Evolutionary conservation across 2,329 filamentous ascomycete genomes (phyloP).

Genomic region (Colletotrichum sp.): DNA sequence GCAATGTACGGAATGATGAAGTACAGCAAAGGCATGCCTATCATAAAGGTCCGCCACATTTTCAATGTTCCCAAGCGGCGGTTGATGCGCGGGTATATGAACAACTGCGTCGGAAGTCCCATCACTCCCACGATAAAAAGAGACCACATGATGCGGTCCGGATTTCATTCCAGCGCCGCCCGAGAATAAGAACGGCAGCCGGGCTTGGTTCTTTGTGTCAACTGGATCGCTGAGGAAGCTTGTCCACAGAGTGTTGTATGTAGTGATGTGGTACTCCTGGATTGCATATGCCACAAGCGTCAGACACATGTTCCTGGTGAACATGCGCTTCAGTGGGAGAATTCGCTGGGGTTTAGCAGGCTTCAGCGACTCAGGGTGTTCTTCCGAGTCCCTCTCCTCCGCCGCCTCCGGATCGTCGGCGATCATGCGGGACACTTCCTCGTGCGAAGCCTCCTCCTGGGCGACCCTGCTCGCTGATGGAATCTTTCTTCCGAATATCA

Average conservation of each 20-base stretch:
- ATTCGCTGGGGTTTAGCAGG: neutral
- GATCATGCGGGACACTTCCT: neutral
- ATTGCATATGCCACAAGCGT: neutral
- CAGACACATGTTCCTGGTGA: neutral
- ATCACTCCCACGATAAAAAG: neutral
- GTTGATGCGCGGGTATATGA: neutral
- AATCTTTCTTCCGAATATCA: neutral
- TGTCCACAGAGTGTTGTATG: neutral
- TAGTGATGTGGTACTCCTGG: neutral
- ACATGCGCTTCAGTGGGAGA: neutral
- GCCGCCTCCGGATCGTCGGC: neutral
- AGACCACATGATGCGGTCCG: neutral
- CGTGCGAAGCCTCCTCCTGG: neutral
- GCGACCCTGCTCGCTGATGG: neutral
- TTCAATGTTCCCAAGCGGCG: neutral
- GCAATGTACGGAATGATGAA: constrained; percentile 6
- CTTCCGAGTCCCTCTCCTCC: neutral
- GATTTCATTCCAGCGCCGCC: constrained; percentile 2
- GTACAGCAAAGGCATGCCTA: neutral
- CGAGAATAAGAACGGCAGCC: neutral
- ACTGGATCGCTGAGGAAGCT: neutral
- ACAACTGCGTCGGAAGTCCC: neutral
- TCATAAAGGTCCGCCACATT: neutral
- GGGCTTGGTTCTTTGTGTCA: neutral
- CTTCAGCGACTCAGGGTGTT: neutral